A percentile compares a stretch with the other conserved stretches of the same genome.
Evolutionary conservation across 371 early-diverging fungal species (phyloP).

Genomic region (Mucor circinelloides): DNA sequence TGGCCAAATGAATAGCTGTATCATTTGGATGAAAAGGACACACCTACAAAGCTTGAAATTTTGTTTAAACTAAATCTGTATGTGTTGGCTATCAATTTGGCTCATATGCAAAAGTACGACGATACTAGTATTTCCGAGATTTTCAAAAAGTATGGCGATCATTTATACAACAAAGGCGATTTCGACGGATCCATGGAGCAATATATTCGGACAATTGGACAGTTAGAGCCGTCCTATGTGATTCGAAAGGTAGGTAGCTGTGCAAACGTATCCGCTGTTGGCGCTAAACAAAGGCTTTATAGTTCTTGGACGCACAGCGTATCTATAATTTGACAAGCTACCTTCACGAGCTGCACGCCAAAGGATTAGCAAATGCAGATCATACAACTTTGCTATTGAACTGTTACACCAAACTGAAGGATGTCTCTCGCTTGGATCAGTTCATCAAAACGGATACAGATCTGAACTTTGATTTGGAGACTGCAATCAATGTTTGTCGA

Average conservation of each 20-base stretch:
- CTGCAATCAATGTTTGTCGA: slow-evolving; percentile 92
- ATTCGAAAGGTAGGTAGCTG: slow-evolving; percentile 78
- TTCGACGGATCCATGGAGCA: slow-evolving; percentile 92
- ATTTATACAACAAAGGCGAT: slow-evolving; percentile 79
- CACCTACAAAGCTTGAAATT: slow-evolving; percentile 83
- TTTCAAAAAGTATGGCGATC: slow-evolving; percentile 91
- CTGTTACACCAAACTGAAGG: slow-evolving; percentile 95
- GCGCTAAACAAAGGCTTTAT: not conserved
- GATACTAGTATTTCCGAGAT: slow-evolving; percentile 83
- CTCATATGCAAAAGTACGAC: slow-evolving; percentile 74
- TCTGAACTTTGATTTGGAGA: slow-evolving; percentile 87
- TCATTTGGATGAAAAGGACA: slow-evolving; percentile 85
- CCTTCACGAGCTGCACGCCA: slow-evolving; percentile 85
- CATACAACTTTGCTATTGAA: slow-evolving; percentile 95
- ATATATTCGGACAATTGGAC: slow-evolving; percentile 88
- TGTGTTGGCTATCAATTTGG: slow-evolving; percentile 82
- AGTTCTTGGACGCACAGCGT: slow-evolving; percentile 92
- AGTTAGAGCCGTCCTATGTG: slow-evolving; percentile 94
- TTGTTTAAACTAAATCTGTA: slow-evolving; percentile 88
- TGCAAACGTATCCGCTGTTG: too few species aligned
- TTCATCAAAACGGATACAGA: slow-evolving; percentile 84
- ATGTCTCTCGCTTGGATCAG: slow-evolving; percentile 76
- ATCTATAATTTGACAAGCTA: slow-evolving; percentile 88
- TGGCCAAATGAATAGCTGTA: slow-evolving; percentile 55
- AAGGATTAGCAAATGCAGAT: slow-evolving; percentile 85